Conservation (phyloP, 1,139 yeast genomes). For the Zygoascus sp. region DNA sequence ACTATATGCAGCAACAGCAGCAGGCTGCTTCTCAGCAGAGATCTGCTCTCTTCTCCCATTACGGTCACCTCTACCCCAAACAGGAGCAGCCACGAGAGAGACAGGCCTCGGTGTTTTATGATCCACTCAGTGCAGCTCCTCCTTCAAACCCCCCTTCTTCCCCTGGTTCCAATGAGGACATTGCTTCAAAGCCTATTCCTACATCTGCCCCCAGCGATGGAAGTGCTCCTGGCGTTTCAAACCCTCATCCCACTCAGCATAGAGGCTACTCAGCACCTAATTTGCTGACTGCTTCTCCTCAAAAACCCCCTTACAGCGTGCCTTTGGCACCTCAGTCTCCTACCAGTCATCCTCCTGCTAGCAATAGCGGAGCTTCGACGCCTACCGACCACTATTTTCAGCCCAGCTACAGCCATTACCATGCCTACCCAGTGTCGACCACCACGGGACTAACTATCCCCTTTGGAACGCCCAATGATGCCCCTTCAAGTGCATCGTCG, state of each 20-base stretch:
- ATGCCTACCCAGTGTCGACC: slow-evolving; percentile 5
- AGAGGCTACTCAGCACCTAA: slow-evolving; percentile 1
- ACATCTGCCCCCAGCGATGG: slow-evolving; percentile 6
- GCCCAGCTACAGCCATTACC: slow-evolving; percentile 2
- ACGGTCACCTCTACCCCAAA: slow-evolving; percentile 8
- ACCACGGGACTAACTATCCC: slow-evolving; percentile 8
- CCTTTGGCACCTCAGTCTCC: slow-evolving; percentile 3
- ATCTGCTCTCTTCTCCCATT: slow-evolving; percentile 11
- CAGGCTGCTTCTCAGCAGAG: slow-evolving; percentile 13
- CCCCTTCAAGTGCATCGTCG: slow-evolving; percentile 7
- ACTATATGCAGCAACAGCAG: slow-evolving; percentile 11
- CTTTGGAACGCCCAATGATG: slow-evolving; percentile 5
- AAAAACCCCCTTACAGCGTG: background rate
- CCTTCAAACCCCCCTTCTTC: slow-evolving; percentile 4
- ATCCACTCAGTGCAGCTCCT: slow-evolving; percentile 22
- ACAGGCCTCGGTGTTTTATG: slow-evolving; percentile 28
- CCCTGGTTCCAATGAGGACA: background rate
- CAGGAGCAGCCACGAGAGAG: slow-evolving; percentile 24
- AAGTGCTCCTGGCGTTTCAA: background rate
- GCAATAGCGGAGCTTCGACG: slow-evolving; percentile 5
- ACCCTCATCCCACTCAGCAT: background rate
- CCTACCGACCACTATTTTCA: slow-evolving; percentile 7
- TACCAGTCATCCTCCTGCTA: background rate
- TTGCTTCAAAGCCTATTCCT: background rate
- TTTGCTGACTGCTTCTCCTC: slow-evolving; percentile 1